Percentiles rank a stretch among this genome's conserved stretches.
These are phyloP conservation scores for Mycena alexandri DNA, from an alignment of 768 basidiomycete species.

Conservation along the genomic window DNA sequence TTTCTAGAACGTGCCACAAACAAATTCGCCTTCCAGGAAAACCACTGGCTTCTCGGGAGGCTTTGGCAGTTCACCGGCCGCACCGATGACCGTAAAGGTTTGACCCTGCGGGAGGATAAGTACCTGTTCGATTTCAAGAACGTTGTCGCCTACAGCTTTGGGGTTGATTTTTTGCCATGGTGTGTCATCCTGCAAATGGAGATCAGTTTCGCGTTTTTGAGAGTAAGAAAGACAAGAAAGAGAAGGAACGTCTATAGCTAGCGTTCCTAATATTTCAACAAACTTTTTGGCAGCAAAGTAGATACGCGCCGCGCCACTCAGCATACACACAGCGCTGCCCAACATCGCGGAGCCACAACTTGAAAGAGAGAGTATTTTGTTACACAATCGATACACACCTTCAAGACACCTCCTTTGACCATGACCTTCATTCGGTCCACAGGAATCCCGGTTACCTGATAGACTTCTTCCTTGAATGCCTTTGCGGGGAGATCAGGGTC, in stretches of 20 bases:
- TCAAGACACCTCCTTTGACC: slow-evolving; percentile 92
- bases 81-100: slow-evolving; percentile 93
- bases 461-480: slow-evolving; percentile 87
- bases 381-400: slow-evolving; percentile 61
- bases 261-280: neutral
- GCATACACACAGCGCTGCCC: neutral
- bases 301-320: slow-evolving; percentile 6
- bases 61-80: slow-evolving; percentile 92
- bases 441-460: slow-evolving; percentile 87
- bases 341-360: neutral
- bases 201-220: slow-evolving; percentile 16
- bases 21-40: slow-evolving; percentile 82
- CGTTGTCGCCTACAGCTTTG: slow-evolving; percentile 72
- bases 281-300: slow-evolving; percentile 4
- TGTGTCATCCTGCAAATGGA: slow-evolving; percentile 78
- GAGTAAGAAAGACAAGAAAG: neutral
- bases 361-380: neutral
- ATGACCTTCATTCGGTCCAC: slow-evolving; percentile 97
- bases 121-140: neutral
- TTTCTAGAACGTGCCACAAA: neutral
- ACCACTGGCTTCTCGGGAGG: slow-evolving; percentile 83
- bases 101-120: slow-evolving; percentile 70
- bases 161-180: slow-evolving; percentile 87
- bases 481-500: slow-evolving; percentile 77
- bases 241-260: neutral